A percentile compares a stretch with the other conserved stretches of the same genome.
phyloP scores from a whole-genome alignment of 1,284 basidiomycete species.

The Cutaneotrichosporon dermatis region DNA sequence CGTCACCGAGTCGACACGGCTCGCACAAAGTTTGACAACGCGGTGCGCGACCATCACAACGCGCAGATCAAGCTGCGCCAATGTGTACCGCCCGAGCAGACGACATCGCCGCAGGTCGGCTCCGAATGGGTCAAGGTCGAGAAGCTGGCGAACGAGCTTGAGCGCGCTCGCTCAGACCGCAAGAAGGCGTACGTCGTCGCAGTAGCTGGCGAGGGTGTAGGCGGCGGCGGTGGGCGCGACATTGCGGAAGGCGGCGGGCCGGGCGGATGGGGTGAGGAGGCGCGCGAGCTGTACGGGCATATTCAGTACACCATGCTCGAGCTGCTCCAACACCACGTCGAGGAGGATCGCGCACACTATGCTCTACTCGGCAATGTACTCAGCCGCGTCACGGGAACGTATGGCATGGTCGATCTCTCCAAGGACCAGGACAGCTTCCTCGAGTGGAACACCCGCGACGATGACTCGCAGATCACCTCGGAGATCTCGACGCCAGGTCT shows the following conservation, averaged over 20 bases:
- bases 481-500: not conserved
- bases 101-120: not conserved
- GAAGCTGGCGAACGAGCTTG: conserved; percentile 13
- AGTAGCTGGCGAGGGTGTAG: conserved; percentile 18
- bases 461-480: not conserved
- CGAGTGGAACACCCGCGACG: conserved; percentile 10
- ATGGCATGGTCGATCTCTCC: conserved; percentile 11
- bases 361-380: conserved; percentile 13
- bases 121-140: conserved; percentile 20
- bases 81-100: conserved; percentile 9
- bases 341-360: conserved; percentile 17
- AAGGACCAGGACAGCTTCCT: conserved; percentile 34
- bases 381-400: conserved; percentile 13
- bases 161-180: conserved; percentile 12
- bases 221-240: conserved; percentile 17
- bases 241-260: conserved; percentile 18
- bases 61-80: conserved; percentile 12
- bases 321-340: conserved; percentile 22
- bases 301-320: conserved; percentile 18
- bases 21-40: conserved; percentile 14
- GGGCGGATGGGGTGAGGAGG: conserved; percentile 23
- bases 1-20: conserved; percentile 19
- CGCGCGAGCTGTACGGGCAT: conserved; percentile 19
- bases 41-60: conserved; percentile 12
- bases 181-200: conserved; percentile 22